These are phyloP conservation scores for Gremmenia infestans DNA, from an alignment of 2,329 filamentous ascomycete species.

Conservation along the genomic window DNA sequence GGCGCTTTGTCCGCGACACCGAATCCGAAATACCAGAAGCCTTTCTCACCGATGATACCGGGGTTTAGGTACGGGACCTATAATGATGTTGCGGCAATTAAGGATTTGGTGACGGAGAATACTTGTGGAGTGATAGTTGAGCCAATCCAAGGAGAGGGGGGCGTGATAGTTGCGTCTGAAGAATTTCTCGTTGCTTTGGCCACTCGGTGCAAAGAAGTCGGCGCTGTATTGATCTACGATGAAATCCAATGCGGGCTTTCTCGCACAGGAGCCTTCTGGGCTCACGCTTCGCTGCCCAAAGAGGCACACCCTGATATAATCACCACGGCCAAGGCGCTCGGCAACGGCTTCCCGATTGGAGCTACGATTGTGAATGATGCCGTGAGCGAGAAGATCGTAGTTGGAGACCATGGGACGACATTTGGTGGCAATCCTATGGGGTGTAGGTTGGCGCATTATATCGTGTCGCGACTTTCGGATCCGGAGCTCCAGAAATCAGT, in stretches of 20 bases:
- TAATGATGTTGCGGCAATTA: conserved; percentile 73
- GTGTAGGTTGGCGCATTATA: conserved; percentile 73
- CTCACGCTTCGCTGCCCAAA: conserved; percentile 67
- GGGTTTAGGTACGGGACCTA: conserved; percentile 83
- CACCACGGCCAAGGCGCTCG: conserved; percentile 91
- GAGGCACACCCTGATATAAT: conserved; percentile 90
- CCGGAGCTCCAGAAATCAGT: conserved; percentile 66
- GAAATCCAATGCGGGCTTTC: conserved; percentile 95
- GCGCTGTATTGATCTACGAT: conserved; percentile 86
- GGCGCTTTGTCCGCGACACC: conserved; percentile 91
- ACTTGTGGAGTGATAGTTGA: conserved; percentile 95
- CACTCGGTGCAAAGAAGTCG: conserved; percentile 76
- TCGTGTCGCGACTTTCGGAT: conserved; percentile 71
- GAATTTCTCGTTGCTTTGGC: conserved; percentile 85
- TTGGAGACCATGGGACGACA: conserved; percentile 69
- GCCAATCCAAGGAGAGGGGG: conserved; percentile 95
- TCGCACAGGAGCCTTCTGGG: conserved; percentile 87
- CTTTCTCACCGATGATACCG: conserved; percentile 92
- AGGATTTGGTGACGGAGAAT: conserved; percentile 70
- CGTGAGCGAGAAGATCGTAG: conserved; percentile 61
- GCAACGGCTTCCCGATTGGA: conserved; percentile 93
- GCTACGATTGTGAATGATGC: conserved; percentile 60
- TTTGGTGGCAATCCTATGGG: conserved; percentile 70
- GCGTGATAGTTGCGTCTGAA: conserved; percentile 75
- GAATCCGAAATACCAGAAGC: conserved; percentile 95